Percentiles rank a stretch among this genome's conserved stretches.
Conservation (phyloP, 345 rosid species). For the Microcos paniculata region DNA sequence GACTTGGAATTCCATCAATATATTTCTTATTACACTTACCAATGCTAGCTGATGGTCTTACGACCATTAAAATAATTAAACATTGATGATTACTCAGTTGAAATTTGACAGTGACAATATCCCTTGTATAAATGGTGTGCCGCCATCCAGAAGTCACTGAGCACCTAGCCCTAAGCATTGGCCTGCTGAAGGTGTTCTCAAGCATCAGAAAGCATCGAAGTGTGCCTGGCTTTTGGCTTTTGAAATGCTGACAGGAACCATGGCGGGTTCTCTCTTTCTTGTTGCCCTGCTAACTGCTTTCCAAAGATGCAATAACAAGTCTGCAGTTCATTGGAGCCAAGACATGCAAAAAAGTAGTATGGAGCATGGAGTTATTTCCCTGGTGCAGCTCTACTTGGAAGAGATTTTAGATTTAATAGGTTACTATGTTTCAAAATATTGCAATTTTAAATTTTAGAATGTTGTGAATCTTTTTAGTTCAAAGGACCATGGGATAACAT, state of each 20-base stretch:
- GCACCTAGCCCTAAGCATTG: slow-evolving; percentile 40
- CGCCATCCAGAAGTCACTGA: slow-evolving; percentile 46
- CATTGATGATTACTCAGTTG: slow-evolving; percentile 8
- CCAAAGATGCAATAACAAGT: slow-evolving; percentile 69
- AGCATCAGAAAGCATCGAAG: slow-evolving; percentile 53
- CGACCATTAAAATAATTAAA: background rate
- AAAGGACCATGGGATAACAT: no score
- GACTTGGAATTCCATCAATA: background rate
- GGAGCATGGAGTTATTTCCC: no score
- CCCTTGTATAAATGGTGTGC: slow-evolving; percentile 39
- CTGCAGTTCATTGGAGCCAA: no score
- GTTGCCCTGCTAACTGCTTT: slow-evolving; percentile 61
- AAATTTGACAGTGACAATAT: slow-evolving; percentile 5
- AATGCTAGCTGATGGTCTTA: background rate
- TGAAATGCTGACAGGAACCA: slow-evolving; percentile 80
- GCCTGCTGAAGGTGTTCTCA: slow-evolving; percentile 44
- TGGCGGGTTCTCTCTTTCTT: slow-evolving; percentile 67
- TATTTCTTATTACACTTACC: background rate
- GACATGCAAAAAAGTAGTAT: no score
- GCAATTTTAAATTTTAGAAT: no score
- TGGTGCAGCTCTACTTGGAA: no score
- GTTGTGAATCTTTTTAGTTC: no score
- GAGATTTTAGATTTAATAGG: no score
- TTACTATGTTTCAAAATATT: no score
- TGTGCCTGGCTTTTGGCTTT: slow-evolving; percentile 82